phyloP scores from a whole-genome alignment of 257 asterid genomes.

The Primulina eburnea region DNA sequence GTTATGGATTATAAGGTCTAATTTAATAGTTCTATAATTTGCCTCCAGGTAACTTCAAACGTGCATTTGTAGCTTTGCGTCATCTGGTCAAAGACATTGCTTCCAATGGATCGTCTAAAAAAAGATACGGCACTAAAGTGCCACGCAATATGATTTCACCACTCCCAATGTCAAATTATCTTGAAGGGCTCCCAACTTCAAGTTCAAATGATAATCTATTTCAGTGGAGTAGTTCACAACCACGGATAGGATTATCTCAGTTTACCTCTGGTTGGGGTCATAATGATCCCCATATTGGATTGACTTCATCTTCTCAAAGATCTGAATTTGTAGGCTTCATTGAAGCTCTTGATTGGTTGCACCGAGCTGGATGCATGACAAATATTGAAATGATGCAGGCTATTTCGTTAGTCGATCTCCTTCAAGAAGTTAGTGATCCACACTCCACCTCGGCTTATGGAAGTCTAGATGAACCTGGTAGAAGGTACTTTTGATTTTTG shows the following conservation, averaged over 20 bases:
- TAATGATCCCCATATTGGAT: constrained; percentile 37
- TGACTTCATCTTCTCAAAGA: constrained; percentile 40
- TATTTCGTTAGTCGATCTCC: constrained; percentile 63
- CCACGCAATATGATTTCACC: constrained; percentile 42
- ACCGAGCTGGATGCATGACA: constrained; percentile 38
- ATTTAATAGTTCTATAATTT: constrained; percentile 18
- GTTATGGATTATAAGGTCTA: neutral
- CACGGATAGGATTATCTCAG: constrained; percentile 42
- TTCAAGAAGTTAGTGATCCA: constrained; percentile 66
- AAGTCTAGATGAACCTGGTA: constrained; percentile 95
- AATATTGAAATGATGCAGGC: constrained; percentile 70
- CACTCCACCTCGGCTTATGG: constrained; percentile 67
- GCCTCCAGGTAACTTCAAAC: constrained; percentile 79
- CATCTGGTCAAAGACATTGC: constrained; percentile 59
- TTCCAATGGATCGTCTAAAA: constrained; percentile 34
- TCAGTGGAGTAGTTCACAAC: constrained; percentile 66
- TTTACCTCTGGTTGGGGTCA: constrained; percentile 39
- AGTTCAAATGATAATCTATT: constrained; percentile 50
- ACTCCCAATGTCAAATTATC: constrained; percentile 68
- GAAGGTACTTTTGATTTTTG: constrained; percentile 49
- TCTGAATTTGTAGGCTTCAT: constrained; percentile 56
- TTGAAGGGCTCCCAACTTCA: constrained; percentile 59
- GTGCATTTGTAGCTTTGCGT: constrained; percentile 73
- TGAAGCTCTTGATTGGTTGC: constrained; percentile 60
- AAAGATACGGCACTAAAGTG: constrained; percentile 33